Conservation (phyloP, 1,284 basidiomycete species). For the Apiotrichum gracile region DNA sequence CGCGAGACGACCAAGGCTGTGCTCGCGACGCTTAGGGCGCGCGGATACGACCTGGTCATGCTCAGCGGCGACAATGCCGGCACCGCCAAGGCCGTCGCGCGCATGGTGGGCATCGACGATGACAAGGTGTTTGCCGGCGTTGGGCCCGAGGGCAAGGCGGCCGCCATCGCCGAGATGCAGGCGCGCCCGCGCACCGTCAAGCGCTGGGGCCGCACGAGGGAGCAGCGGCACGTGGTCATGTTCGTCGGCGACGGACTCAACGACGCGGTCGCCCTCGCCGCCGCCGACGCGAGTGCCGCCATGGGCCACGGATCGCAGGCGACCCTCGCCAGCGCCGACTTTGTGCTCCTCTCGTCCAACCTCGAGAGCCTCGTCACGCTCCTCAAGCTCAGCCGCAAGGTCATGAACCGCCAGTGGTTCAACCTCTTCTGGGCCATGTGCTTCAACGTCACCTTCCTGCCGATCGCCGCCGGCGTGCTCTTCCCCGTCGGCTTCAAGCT, state of each 20-base stretch:
- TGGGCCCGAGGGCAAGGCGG: conserved; percentile 86
- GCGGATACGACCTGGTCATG: conserved; percentile 86
- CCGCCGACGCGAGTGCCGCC: conserved; percentile 90
- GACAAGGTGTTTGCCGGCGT: conserved; percentile 80
- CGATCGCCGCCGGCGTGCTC: conserved; percentile 96
- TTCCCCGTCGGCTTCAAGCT: conserved; percentile 78
- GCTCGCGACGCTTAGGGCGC: conserved; percentile 64
- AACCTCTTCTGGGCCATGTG: conserved; percentile 89
- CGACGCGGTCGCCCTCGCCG: conserved; percentile 92
- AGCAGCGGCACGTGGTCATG: conserved; percentile 63
- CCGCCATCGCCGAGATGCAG: conserved; percentile 9
- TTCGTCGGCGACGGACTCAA: conserved; percentile 99
- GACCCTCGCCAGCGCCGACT: conserved; percentile 93
- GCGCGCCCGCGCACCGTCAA: background rate
- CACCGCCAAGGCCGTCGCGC: conserved; percentile 79
- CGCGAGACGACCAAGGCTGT: conserved; percentile 75
- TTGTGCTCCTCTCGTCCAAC: conserved; percentile 94
- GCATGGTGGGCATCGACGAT: conserved; percentile 71
- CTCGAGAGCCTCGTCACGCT: conserved; percentile 93
- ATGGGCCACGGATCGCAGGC: conserved; percentile 95
- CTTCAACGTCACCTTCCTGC: conserved; percentile 90
- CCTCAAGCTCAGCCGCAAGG: conserved; percentile 77
- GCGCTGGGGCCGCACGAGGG: conserved; percentile 28
- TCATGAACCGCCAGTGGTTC: conserved; percentile 76
- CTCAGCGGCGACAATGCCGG: conserved; percentile 81